These are phyloP conservation scores for Scopulariopsis brevicaulis DNA, from an alignment of 2,329 filamentous ascomycete species.

Conservation along the genomic window DNA sequence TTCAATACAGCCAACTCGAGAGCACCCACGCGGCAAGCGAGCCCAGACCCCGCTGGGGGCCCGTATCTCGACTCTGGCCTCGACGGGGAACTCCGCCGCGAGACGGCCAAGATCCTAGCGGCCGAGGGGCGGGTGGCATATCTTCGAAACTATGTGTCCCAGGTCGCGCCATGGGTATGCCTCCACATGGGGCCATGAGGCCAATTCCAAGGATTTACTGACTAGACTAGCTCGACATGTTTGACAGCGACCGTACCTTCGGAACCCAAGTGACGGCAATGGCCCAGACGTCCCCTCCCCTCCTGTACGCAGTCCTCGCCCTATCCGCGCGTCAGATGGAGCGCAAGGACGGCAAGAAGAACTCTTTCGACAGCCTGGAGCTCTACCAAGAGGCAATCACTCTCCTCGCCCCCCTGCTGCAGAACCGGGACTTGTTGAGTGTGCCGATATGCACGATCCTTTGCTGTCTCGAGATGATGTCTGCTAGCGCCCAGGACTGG, in stretches of 20 bases:
- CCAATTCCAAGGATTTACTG: slow-evolving; percentile 15
- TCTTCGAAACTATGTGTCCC: slow-evolving; percentile 37
- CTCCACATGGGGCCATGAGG: background rate
- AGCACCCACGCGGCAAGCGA: slow-evolving; percentile 25
- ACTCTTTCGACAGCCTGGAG: slow-evolving; percentile 38
- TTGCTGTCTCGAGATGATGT: slow-evolving; percentile 31
- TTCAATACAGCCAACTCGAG: slow-evolving; percentile 32
- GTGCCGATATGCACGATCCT: slow-evolving; percentile 26
- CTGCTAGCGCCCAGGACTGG: slow-evolving; percentile 33
- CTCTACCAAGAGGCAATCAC: slow-evolving; percentile 44
- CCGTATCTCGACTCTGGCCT: slow-evolving; percentile 1
- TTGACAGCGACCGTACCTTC: slow-evolving; percentile 40
- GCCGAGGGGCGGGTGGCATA: slow-evolving; percentile 23
- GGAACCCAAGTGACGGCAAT: slow-evolving; percentile 37
- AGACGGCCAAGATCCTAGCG: slow-evolving; percentile 16
- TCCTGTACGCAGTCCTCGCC: slow-evolving; percentile 39
- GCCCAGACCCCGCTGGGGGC: slow-evolving; percentile 13
- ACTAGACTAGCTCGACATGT: slow-evolving; percentile 37
- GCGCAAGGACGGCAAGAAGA: slow-evolving; percentile 29
- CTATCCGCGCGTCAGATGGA: slow-evolving; percentile 43
- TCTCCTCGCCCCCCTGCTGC: slow-evolving; percentile 21
- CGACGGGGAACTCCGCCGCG: slow-evolving; percentile 8
- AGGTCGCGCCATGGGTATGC: slow-evolving; percentile 33
- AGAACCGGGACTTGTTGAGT: slow-evolving; percentile 17
- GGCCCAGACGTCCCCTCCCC: slow-evolving; percentile 30